These are phyloP conservation scores for Monosporascus sp. DNA, from an alignment of 2,329 filamentous ascomycete genomes.

Conservation along the genomic window DNA sequence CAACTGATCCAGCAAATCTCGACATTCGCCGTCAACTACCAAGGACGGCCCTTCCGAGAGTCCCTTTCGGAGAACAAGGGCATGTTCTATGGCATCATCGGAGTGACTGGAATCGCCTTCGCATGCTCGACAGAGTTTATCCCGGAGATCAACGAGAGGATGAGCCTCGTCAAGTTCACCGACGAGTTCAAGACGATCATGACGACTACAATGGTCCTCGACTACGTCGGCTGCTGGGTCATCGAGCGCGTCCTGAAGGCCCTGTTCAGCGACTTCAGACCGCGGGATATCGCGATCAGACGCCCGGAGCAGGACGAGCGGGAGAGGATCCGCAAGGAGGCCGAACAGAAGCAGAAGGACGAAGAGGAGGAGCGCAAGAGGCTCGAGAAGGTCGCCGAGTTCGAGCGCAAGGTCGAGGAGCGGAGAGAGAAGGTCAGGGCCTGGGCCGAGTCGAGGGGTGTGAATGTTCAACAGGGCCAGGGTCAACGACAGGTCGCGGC, in stretches of 20 bases:
- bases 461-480: constrained; percentile 2
- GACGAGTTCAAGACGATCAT: constrained; percentile 85
- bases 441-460: constrained; percentile 33
- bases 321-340: constrained; percentile 64
- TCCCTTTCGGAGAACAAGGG: constrained; percentile 90
- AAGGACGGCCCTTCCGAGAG: constrained; percentile 95
- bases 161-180: constrained; percentile 87
- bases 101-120: constrained; percentile 86
- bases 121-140: constrained; percentile 92
- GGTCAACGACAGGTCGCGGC: constrained; percentile 1
- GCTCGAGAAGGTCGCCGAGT: constrained; percentile 51
- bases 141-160: constrained; percentile 88
- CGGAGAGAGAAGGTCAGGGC: constrained; percentile 42
- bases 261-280: constrained; percentile 83
- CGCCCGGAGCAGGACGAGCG: constrained; percentile 79
- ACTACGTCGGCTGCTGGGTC: constrained; percentile 80
- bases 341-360: constrained; percentile 45
- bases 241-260: constrained; percentile 84
- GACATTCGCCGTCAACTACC: constrained; percentile 99
- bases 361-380: constrained; percentile 48
- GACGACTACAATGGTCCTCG: constrained; percentile 77
- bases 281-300: constrained; percentile 87
- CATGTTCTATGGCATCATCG: constrained; percentile 96
- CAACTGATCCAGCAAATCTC: constrained; percentile 99
- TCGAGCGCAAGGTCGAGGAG: constrained; percentile 54